Evolutionary conservation across 345 rosid species (phyloP), one percentile per base, ranked within the genome.

Genomic region (Rhodamnia argentea): DNA sequence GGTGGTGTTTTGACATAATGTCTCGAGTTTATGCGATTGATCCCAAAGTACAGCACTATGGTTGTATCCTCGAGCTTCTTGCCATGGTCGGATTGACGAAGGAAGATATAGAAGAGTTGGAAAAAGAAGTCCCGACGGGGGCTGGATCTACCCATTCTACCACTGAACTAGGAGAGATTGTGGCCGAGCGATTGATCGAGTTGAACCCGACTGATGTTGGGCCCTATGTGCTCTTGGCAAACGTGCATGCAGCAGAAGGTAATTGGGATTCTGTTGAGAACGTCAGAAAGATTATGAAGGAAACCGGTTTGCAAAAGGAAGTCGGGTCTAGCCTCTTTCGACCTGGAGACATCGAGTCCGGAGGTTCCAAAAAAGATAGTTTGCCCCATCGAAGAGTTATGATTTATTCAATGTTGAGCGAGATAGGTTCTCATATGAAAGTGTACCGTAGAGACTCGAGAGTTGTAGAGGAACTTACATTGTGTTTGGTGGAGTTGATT

Each of bases 1-100:
- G 96, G 96, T 92, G 95, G 93, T 89, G 83, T 83, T 93, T 94
- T 84, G 88, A 91, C 88, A 89, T 88, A 27, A 91, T 93, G 95
- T 89, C 88, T 84, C 90, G 87, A 81, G 92, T 92, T 87, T 92
- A 94, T 83, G 85, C 84, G 60, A 87, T 92, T 40, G 88, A 93
- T 78, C 95, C 94, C 14, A 92, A 89, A 86, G 56, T 87, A 26
- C 93, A 92, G 82, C 98, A 92, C 75, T 90, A 90, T 89, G 96
- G 96, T 85, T 94, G 94, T 85, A 87, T 93, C 90, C 91, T 90
- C 29, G 89, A 91, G 89, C 93, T 93, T 82, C 91, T 95, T 88
- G 87, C 89, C 53, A 90, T 57, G 51, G 90, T 91, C 44, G 95
- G 94, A 82, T 87, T 94, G 89, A 86, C 70, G 16, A 88, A 89